Evolutionary conservation across 495 filamentous ascomycete species (phyloP).

Genomic region (Rusavskia elegans): DNA sequence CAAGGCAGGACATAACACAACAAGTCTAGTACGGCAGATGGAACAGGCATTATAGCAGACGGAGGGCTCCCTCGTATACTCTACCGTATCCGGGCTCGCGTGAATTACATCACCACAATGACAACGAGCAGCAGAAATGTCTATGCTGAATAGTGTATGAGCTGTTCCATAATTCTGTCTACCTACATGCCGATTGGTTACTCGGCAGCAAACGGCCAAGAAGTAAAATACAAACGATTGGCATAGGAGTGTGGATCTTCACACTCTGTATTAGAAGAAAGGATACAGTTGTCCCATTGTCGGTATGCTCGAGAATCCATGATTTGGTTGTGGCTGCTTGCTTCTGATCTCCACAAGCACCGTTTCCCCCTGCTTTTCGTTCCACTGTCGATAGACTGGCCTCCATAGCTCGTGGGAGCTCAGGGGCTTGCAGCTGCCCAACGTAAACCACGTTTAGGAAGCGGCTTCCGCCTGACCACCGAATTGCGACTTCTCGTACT

Average conservation of each 20-base stretch:
- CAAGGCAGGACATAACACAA: too few relatives aligned
- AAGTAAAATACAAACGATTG: not conserved
- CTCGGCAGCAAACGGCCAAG: not conserved
- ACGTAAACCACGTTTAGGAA: not conserved
- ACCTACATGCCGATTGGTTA: not conserved
- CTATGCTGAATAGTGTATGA: not conserved
- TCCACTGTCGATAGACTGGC: not conserved
- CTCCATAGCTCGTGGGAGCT: not conserved
- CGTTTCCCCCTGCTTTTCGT: too few relatives aligned
- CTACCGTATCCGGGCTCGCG: too few relatives aligned
- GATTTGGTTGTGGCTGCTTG: too few relatives aligned
- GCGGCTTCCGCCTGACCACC: conserved; percentile 14
- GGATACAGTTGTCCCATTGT: not conserved
- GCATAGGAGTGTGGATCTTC: not conserved
- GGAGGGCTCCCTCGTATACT: too few relatives aligned
- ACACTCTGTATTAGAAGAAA: not conserved
- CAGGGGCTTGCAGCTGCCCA: not conserved
- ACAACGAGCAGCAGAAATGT: too few relatives aligned
- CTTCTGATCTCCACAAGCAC: too few relatives aligned
- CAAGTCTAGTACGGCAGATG: too few relatives aligned
- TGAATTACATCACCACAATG: too few relatives aligned
- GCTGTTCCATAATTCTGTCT: not conserved
- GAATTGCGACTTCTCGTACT: conserved; percentile 14
- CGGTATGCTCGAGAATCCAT: too few relatives aligned
- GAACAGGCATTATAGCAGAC: too few relatives aligned